Conservation (phyloP, 495 filamentous ascomycete genomes). For the Daldinia decipiens region DNA sequence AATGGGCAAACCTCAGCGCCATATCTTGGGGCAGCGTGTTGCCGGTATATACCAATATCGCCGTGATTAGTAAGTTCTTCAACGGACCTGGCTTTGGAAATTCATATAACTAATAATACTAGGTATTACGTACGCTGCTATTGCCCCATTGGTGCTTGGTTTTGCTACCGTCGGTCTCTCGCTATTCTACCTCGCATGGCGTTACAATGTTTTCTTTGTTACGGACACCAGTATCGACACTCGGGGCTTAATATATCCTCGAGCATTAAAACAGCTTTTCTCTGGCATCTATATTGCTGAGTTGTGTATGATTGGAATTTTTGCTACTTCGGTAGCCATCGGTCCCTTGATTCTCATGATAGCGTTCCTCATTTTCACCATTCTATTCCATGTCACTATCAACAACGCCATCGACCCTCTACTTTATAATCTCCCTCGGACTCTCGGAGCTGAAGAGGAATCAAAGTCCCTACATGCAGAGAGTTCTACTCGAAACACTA, state of each 20-base stretch:
- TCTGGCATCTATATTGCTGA: constrained; percentile 87
- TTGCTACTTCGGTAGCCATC: constrained; percentile 73
- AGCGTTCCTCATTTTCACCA: constrained; percentile 78
- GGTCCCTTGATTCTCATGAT: constrained; percentile 89
- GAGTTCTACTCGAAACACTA: constrained; percentile 42
- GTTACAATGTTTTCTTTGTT: constrained; percentile 95
- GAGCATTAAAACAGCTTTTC: constrained; percentile 90
- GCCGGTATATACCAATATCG: constrained; percentile 85
- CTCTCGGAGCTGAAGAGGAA: constrained; percentile 71
- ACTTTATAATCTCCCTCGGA: constrained; percentile 79
- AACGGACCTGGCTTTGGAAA: background rate
- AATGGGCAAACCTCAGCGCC: constrained; percentile 69
- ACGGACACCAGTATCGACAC: constrained; percentile 88
- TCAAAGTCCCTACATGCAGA: constrained; percentile 52
- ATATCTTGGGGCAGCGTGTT: constrained; percentile 90
- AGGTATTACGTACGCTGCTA: constrained; percentile 88
- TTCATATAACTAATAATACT: constrained; percentile 26
- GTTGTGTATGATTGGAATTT: constrained; percentile 89
- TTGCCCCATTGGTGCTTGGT: constrained; percentile 88
- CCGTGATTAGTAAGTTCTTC: constrained; percentile 74
- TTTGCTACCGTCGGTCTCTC: constrained; percentile 86
- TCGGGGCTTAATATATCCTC: constrained; percentile 86
- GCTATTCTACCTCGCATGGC: constrained; percentile 92
- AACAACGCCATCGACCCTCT: constrained; percentile 82
- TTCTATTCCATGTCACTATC: constrained; percentile 84